Evolutionary conservation across 345 rosid species (phyloP), one percentile per base, ranked within the genome.

Genomic region (Sisymbrium irio): DNA sequence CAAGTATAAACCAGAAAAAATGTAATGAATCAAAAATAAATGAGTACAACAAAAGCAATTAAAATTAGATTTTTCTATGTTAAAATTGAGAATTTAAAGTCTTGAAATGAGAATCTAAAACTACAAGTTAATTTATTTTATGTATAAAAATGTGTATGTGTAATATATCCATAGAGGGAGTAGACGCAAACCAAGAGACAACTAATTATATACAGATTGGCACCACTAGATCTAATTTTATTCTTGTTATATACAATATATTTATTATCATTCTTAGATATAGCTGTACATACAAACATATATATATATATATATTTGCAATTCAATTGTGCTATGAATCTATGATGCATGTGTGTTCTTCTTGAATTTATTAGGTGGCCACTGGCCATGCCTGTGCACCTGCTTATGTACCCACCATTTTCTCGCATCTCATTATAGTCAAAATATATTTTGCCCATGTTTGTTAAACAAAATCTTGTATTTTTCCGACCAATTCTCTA

Each of bases 401-500:
- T 75, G 49, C 47, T 22, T 59, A 67, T 67, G 74, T 75, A 57
- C 74, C 62, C 56, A 67, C 74, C 74, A 61, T 64, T 75, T 60
- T 61, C 74, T 75, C 57, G 12, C 60, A 51, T 67, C 39, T 61
- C 50, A 61, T 13, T 75, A 59, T 17, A 20, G 15, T 49, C 41
- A 58, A 47, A 63, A 42, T 36, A 64, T 35, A 41, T 11, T 25
- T 65, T 74, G 60, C 72, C 77, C 72, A 57, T 65, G 35, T 19
- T 62, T 71, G 20, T 19, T 54, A 14, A 32, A 32, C 3, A 63
- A 27, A 40, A n/a, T 61, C 10, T 27, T 65, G 8, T 25, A 2
- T 25, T 28, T 14, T 22, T n/a, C n/a, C n/a, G 12, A 15, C 20
- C 39, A 46, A 6, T 45, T 36, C 19, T 55, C 5, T 42, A 20